phyloP scores from a whole-genome alignment of 352 stramenopile species.

The Elongisporangium prolatum region DNA sequence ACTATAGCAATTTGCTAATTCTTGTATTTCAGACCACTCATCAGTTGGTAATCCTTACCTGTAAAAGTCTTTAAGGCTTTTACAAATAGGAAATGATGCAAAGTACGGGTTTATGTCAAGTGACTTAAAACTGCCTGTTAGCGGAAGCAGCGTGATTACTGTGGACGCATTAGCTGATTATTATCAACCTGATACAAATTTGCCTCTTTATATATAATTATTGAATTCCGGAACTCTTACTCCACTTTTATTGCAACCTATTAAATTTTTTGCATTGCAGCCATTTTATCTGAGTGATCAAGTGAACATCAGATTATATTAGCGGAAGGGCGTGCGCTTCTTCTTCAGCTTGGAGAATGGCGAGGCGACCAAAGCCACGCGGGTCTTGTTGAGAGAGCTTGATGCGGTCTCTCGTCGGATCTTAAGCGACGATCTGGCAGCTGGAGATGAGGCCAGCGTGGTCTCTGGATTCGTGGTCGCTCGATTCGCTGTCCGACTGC shows the following conservation, averaged over 20 bases:
- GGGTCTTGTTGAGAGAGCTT: constrained; percentile 47
- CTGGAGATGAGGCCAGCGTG: constrained; percentile 7
- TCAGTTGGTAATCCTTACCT: constrained; percentile 86
- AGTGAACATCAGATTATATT: too few relatives aligned
- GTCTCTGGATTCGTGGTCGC: background rate
- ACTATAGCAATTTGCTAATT: background rate
- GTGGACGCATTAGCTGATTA: constrained; percentile 66
- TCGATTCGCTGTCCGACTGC: constrained; percentile 4
- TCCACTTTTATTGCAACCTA: too few relatives aligned
- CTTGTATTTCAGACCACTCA: constrained; percentile 25
- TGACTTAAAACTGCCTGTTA: constrained; percentile 74
- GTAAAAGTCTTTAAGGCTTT: constrained; percentile 48
- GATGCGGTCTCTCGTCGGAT: constrained; percentile 48
- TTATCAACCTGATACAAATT: constrained; percentile 22
- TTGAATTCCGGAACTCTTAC: too few relatives aligned
- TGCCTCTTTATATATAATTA: too few relatives aligned
- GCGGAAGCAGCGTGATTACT: constrained; percentile 76
- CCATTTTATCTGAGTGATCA: too few relatives aligned
- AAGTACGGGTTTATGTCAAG: constrained; percentile 74
- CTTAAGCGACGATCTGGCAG: constrained; percentile 26
- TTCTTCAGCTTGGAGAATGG: constrained; percentile 17
- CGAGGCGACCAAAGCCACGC: constrained; percentile 9
- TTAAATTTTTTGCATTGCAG: too few relatives aligned
- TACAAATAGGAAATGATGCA: constrained; percentile 86
- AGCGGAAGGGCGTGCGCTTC: constrained; percentile 28